A percentile compares a stretch with the other conserved stretches of the same genome.
Evolutionary conservation across 2,329 filamentous ascomycete species (phyloP).

Genomic region (Penicillium aurantiogriseum): DNA sequence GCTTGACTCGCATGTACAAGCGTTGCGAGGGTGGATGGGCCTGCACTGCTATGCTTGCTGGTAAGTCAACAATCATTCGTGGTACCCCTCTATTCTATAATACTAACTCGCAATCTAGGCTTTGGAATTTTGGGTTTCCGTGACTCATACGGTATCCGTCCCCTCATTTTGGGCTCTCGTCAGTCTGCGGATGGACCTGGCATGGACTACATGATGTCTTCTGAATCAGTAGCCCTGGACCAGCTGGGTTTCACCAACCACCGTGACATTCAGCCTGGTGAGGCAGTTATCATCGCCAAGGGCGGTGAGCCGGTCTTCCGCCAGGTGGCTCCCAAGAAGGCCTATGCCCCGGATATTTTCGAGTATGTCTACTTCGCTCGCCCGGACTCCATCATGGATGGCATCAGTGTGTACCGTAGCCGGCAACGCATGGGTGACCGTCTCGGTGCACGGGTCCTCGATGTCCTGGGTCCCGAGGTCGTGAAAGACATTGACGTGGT

Average conservation of each 20-base stretch:
- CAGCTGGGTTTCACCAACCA: conserved; percentile 79
- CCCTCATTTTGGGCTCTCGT: conserved; percentile 74
- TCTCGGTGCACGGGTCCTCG: conserved; percentile 70
- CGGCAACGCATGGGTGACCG: conserved; percentile 83
- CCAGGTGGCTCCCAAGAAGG: conserved; percentile 66
- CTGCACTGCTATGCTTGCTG: conserved; percentile 77
- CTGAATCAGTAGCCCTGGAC: conserved; percentile 78
- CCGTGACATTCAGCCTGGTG: conserved; percentile 73
- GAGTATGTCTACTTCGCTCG: conserved; percentile 86
- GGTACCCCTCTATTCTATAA: neutral
- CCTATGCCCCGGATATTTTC: conserved; percentile 82
- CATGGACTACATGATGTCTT: conserved; percentile 86
- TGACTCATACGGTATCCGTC: conserved; percentile 78
- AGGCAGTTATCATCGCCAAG: conserved; percentile 83
- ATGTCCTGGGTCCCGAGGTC: conserved; percentile 65
- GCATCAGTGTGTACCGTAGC: conserved; percentile 80
- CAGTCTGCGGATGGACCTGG: conserved; percentile 63
- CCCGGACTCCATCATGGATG: conserved; percentile 79
- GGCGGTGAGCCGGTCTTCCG: conserved; percentile 70
- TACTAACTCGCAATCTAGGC: conserved; percentile 41
- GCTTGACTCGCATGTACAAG: conserved; percentile 69
- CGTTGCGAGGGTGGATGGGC: conserved; percentile 74
- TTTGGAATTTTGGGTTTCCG: conserved; percentile 79
- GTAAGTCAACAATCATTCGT: conserved; percentile 34
- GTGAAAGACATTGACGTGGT: conserved; percentile 75